Evolutionary conservation across 306 rosid genomes (phyloP).

Genomic region (Cotoneaster glaucophyllus): DNA sequence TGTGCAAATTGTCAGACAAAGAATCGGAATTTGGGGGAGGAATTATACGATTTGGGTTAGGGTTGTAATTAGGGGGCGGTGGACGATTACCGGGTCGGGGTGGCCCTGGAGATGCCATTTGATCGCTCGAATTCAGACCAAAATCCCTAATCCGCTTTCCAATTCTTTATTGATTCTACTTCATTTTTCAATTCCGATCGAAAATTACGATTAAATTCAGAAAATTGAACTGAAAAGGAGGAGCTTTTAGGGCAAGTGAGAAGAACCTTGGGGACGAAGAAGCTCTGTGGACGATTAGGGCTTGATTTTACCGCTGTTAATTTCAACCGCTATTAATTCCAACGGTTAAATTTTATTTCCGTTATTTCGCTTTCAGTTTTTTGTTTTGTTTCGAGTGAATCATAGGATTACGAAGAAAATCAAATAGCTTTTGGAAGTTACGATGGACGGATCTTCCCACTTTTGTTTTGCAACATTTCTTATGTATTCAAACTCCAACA

Average conservation of each 20-base stretch:
- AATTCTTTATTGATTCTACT: background rate
- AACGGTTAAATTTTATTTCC: no score
- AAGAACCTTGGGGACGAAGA: background rate
- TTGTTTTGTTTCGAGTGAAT: background rate
- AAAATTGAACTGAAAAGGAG: background rate
- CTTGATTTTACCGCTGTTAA: background rate
- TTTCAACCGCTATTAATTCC: background rate
- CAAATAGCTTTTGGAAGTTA: no score
- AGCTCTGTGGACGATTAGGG: background rate
- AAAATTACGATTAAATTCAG: background rate
- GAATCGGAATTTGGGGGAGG: constrained; percentile 35
- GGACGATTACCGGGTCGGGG: constrained; percentile 47
- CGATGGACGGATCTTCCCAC: background rate
- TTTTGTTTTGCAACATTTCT: background rate
- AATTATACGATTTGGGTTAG: constrained; percentile 11
- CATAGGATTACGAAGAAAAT: background rate
- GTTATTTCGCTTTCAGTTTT: no score
- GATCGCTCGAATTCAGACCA: constrained; percentile 22
- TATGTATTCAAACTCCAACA: no score
- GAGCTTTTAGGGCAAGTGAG: background rate
- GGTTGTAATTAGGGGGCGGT: constrained; percentile 55
- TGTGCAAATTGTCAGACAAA: constrained; percentile 49
- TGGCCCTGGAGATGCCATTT: constrained; percentile 84
- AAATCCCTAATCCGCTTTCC: background rate
- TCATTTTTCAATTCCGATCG: background rate